Base-by-base conservation (phyloP, 129 eudicot species). In the Flaveria brownii region DNA sequence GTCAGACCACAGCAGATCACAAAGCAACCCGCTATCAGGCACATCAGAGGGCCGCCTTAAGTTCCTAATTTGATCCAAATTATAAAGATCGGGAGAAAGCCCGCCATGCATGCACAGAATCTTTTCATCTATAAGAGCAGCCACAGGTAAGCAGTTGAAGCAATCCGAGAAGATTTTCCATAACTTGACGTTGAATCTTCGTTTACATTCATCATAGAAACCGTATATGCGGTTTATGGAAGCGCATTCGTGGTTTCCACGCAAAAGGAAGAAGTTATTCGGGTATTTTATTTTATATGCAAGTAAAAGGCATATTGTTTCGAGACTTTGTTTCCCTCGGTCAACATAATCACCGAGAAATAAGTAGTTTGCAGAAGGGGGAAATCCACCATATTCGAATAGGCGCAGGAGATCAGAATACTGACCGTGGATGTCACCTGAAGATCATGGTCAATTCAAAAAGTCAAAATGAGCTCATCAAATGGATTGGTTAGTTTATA, bases 31-130 rank as follows among this genome's bases (percentile, higher is more conserved):
- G 49, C 80, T 26, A 74, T 87, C 91, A 0, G 91, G 91, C 4
- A 87, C 88, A 65, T 87, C 91, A 66, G 84, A 63, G 4, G 88
- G 91, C 12, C 91, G 77, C 51, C 79, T 79, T 57, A 87, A 60
- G 22, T 81, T 84, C 66, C 83, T 81, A 10, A 87, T 87, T 74
- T 87, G 88, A 55, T 84, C 84, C 88, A 87, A 81, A 66, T 76
- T 66, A 20, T 81, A 60, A 20, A 87, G 80, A 56, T 87, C 91
- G 33, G 91, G 91, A 10, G 91, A 87, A 56, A 87, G 88, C n/a
- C 91, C 91, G 17, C 91, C 91, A 63, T 87, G 91, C 91, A 87
- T 87, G 76, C 91, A 87, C 39, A 87, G 60, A 67, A 87, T 87
- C 77, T 87, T 87, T 49, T 87, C 91, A 13, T 87, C 91, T 14